Conservation (phyloP, 2,329 filamentous ascomycete species). For the Macrophomina tecta region DNA sequence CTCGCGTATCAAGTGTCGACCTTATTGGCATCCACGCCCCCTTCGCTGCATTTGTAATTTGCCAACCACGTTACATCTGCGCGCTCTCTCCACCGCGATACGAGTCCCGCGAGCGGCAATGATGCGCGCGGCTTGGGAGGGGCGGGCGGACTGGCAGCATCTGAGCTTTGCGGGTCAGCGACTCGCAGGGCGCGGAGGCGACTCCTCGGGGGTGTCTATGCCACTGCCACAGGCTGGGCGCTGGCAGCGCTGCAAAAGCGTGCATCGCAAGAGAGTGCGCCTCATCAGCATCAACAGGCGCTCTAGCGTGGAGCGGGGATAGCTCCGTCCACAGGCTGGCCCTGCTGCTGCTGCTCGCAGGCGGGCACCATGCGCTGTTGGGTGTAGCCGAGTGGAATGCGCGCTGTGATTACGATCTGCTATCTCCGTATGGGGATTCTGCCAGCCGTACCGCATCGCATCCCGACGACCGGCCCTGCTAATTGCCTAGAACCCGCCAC, state of each 20-base stretch:
- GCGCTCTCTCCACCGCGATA: conserved; percentile 17
- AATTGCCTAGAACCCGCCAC: conserved; percentile 20
- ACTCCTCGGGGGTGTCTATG: background rate
- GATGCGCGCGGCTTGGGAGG: conserved; percentile 21
- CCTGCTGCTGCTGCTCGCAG: conserved; percentile 17
- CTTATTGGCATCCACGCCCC: conserved; percentile 9
- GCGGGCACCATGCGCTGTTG: conserved; percentile 26
- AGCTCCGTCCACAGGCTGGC: conserved; percentile 14
- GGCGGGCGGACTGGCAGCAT: conserved; percentile 7
- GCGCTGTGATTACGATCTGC: conserved; percentile 27
- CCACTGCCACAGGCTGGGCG: conserved; percentile 20
- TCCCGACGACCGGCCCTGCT: conserved; percentile 1
- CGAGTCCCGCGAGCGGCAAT: conserved; percentile 22
- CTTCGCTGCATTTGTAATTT: conserved; percentile 26
- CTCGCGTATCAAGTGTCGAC: conserved; percentile 24
- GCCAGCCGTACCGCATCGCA: conserved; percentile 6
- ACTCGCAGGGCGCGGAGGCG: conserved; percentile 13
- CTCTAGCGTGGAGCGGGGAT: conserved; percentile 19
- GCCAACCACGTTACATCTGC: conserved; percentile 24
- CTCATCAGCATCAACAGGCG: conserved; percentile 4
- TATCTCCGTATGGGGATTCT: conserved; percentile 25
- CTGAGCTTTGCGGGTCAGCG: background rate
- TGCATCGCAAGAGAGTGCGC: conserved; percentile 19
- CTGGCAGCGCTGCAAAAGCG: conserved; percentile 1
- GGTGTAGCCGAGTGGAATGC: conserved; percentile 24